Evolutionary conservation across 1,139 yeast genomes (phyloP), one percentile per base, ranked within the genome.

Genomic region (Kazachstania sp.): DNA sequence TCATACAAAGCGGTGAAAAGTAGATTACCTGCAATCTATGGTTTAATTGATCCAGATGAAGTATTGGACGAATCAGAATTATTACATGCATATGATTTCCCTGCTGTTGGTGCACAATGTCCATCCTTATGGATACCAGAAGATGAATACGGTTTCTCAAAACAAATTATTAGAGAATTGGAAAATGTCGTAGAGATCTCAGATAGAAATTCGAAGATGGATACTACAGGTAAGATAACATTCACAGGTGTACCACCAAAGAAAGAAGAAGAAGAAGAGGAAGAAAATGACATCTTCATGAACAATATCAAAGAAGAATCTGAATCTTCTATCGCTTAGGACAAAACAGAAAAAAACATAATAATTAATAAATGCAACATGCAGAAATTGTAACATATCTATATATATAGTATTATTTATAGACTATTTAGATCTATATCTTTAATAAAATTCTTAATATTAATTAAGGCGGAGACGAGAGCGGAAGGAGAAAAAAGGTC

Each of bases 51-150:
- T 36, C 72, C 73, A 3, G 62, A 61, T 31, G 73, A 68, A 45
- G 38, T 45, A 30, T 50, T 52, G 2, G 63, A 65, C n/a, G 68
- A 64, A 15, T 69, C 65, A 7, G 69, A 61, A 13, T 71, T 63
- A 15, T 66, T 63, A 6, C 71, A 69, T 50, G 95, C 95, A 4
- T 92, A 81, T 67, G 77, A 78, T 56, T 75, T 77, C 56, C 97
- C 97, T 1, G 83, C 86, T 2, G 78, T 82, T 9, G 69, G 77
- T 19, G 82, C 81, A 0, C 67, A 71, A 37, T 75, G 81, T 56
- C 95, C 95, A 4, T 71, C 74, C 26, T 70, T 92, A 19, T 92
- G 98, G 98, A 77, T 92, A 55, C 95, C 97, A 7, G 72, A 73
- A 50, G 98, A 92, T 66, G 80, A 85, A 7, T 77, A 79, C 74